These are phyloP conservation scores for Chenopodium formosanum DNA, from an alignment of 148 eudicot species.

Conservation along the genomic window DNA sequence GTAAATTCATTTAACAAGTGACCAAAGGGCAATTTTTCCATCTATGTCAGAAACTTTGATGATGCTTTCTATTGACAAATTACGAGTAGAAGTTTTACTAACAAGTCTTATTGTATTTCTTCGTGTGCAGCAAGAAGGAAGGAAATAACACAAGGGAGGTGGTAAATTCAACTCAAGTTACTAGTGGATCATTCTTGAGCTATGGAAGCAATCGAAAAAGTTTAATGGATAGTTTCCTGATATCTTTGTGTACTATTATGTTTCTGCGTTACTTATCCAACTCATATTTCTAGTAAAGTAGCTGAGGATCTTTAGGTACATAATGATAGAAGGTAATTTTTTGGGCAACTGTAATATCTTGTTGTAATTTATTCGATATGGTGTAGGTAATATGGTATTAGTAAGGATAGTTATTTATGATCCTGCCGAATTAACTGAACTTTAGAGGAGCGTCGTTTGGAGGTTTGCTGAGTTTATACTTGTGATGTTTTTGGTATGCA, in stretches of 20 bases:
- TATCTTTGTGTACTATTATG: constrained; percentile 31
- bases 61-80: background rate
- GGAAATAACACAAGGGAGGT: constrained; percentile 46
- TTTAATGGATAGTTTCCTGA: constrained; percentile 17
- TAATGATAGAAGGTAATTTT: constrained; percentile 21
- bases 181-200: constrained; percentile 39
- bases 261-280: constrained; percentile 33
- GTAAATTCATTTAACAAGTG: too few species aligned
- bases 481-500: too few species aligned
- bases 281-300: constrained; percentile 28
- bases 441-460: background rate
- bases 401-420: background rate
- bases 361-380: constrained; percentile 22
- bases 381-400: background rate
- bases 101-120: background rate
- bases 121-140: constrained; percentile 54
- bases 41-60: background rate
- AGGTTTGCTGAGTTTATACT: too few species aligned
- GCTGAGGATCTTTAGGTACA: constrained; percentile 13
- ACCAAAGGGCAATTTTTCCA: too few species aligned
- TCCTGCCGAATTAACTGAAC: background rate
- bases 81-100: background rate
- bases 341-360: constrained; percentile 26
- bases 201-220: constrained; percentile 19
- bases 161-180: constrained; percentile 50